These are phyloP conservation scores for Xerocomus spinulosus DNA, from an alignment of 768 basidiomycete genomes.

Conservation along the genomic window DNA sequence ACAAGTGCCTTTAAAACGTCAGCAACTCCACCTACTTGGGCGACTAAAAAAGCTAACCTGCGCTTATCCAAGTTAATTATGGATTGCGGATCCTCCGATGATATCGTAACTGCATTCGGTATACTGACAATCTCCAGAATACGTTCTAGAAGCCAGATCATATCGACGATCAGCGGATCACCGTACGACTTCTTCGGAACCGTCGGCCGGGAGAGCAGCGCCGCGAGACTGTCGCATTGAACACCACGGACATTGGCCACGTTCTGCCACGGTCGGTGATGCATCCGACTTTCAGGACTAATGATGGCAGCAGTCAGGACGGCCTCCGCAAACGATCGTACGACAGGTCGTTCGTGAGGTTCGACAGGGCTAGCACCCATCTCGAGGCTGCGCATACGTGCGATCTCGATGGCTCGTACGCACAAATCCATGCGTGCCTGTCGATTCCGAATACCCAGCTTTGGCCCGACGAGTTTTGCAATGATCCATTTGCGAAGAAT, in stretches of 20 bases:
- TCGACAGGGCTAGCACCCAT: slow-evolving; percentile 30
- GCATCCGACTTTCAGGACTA: slow-evolving; percentile 75
- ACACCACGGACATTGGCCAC: slow-evolving; percentile 61
- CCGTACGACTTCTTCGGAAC: slow-evolving; percentile 41
- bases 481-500: slow-evolving; percentile 79
- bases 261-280: slow-evolving; percentile 73
- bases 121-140: slow-evolving; percentile 74
- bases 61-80: slow-evolving; percentile 82
- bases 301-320: slow-evolving; percentile 70
- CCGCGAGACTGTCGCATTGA: slow-evolving; percentile 55
- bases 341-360: slow-evolving; percentile 53
- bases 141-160: slow-evolving; percentile 80
- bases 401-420: slow-evolving; percentile 68
- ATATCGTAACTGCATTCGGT: slow-evolving; percentile 61
- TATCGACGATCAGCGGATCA: slow-evolving; percentile 62
- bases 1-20: slow-evolving; percentile 49
- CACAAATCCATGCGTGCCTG: slow-evolving; percentile 71
- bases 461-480: slow-evolving; percentile 59
- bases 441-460: slow-evolving; percentile 57
- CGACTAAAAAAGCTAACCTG: slow-evolving; percentile 41
- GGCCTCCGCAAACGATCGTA: slow-evolving; percentile 78
- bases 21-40: no score
- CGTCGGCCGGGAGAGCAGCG: slow-evolving; percentile 51
- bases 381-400: slow-evolving; percentile 57
- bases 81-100: slow-evolving; percentile 47